Conservation (phyloP, 257 asterid genomes). For the Gynochthodes officinalis region DNA sequence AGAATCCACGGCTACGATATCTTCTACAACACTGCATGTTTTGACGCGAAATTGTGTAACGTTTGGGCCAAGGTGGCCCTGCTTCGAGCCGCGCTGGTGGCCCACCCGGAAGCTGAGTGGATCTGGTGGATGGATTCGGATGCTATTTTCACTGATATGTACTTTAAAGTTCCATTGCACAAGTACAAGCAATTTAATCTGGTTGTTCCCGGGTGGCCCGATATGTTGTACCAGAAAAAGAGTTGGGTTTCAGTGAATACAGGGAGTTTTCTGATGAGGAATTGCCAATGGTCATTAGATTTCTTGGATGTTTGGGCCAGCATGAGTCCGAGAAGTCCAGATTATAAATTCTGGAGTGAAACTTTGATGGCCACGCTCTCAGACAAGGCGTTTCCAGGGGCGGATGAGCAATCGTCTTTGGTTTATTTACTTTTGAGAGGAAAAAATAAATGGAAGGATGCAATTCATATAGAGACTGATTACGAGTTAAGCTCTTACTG, state of each 20-base stretch:
- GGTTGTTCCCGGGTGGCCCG: conserved; percentile 20
- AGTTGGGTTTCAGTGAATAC: conserved; percentile 19
- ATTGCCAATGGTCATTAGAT: conserved; percentile 21
- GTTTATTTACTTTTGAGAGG: conserved; percentile 23
- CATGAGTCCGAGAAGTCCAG: conserved; percentile 33
- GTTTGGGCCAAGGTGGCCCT: conserved; percentile 20
- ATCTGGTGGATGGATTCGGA: conserved; percentile 25
- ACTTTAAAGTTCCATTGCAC: conserved; percentile 13
- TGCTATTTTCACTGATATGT: conserved; percentile 23
- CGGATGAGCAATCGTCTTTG: conserved; percentile 31
- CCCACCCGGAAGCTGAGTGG: conserved; percentile 24
- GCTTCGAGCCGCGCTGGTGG: conserved; percentile 10
- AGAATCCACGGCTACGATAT: conserved; percentile 55
- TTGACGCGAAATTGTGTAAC: conserved; percentile 11
- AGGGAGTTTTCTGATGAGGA: conserved; percentile 16
- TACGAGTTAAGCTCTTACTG: conserved; percentile 32
- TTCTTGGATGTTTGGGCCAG: conserved; percentile 21
- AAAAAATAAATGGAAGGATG: conserved; percentile 22
- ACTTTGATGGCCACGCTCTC: conserved; percentile 21
- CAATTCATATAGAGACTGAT: conserved; percentile 29
- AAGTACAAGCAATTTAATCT: conserved; percentile 18
- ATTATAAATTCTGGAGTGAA: conserved; percentile 27
- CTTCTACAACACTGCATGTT: conserved; percentile 49
- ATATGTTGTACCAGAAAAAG: conserved; percentile 16
- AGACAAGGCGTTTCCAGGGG: conserved; percentile 22